Base-by-base conservation (phyloP, 2,329 filamentous ascomycete genomes). In the Ophidiomyces ophidiicola region DNA sequence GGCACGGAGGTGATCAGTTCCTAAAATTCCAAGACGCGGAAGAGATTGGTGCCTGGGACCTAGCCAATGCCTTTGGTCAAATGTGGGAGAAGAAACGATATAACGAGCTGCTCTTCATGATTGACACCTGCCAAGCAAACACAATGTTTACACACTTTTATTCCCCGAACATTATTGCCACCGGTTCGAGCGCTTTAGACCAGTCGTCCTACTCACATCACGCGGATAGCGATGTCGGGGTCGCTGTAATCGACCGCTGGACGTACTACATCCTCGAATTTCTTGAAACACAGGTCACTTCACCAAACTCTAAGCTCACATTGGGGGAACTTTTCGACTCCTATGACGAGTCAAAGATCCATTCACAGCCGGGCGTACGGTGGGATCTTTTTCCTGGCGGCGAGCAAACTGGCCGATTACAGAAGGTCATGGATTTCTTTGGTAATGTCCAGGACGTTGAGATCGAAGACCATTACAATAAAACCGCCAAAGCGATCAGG, bases 41-140 rank as follows among this genome's bases (percentile, higher is more conserved):
- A 60, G 90, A 98, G 63, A 96, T 98, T 49, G 87, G 85, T 41
- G 86, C 86, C 0, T 94, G 92, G 59, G 90, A 98, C 63, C 68
- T 98, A 42, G 90, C 92, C 4, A 85, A 98, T 61, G 90, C 90
- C 0, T 96, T 98, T 59, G 86, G 92, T 62, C 88, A 98, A 68
- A 98, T 98, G 90, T 94, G 87, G 83, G 90, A 98, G 71, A 98
- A 98, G 76, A 92, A 92, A 68, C 80, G 90, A 69, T 98, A 96
- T 62, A 84, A 96, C 59, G 90, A 98, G 63, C 78, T 98, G 50
- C 75, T 98, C 42, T 98, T 98, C 69, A 98, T 98, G 90, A 98
- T 98, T 63, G 90, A 98, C 61, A 98, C 90, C 0, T 98, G 90
- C 66, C 90, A 98, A 66, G 90, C 90, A 40, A 98, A 98, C 61